Percentiles rank a stretch among this genome's conserved stretches.
phyloP scores from a whole-genome alignment of 75 land plant genomes.

The Sequoia sempervirens region DNA sequence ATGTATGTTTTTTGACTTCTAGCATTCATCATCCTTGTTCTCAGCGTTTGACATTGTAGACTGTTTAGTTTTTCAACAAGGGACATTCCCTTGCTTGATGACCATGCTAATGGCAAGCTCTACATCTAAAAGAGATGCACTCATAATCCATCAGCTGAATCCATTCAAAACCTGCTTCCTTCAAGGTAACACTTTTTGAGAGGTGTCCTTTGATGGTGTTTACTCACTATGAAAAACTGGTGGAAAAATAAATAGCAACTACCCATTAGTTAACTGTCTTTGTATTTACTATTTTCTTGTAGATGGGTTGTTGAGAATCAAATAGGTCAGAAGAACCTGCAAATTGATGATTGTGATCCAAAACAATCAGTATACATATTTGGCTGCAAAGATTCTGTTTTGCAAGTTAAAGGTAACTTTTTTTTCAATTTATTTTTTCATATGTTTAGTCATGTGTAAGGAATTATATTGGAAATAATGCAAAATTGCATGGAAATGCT shows the following conservation, averaged over 20 bases:
- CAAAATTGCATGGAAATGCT: constrained; percentile 7
- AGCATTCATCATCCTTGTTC: too few species aligned
- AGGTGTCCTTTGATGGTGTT: neutral
- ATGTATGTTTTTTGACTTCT: too few species aligned
- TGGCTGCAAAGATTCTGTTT: constrained; percentile 93
- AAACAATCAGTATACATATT: constrained; percentile 88
- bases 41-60: too few species aligned
- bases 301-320: constrained; percentile 92
- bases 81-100: too few species aligned
- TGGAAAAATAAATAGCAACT: constrained; percentile 27
- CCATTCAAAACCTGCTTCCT: too few species aligned
- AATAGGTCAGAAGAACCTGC: constrained; percentile 65
- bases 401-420: constrained; percentile 80
- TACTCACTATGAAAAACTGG: neutral
- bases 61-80: too few species aligned
- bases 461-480: constrained; percentile 2
- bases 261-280: neutral
- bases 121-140: too few species aligned
- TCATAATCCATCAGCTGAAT: too few species aligned
- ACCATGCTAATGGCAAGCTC: too few species aligned
- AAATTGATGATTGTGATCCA: constrained; percentile 79
- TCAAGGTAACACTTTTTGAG: too few species aligned
- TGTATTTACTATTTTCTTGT: constrained; percentile 2
- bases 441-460: neutral
- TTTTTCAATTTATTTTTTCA: neutral